Evolutionary conservation across 352 stramenopile genomes (phyloP).

Genomic region (Globisporangium apiculatum): DNA sequence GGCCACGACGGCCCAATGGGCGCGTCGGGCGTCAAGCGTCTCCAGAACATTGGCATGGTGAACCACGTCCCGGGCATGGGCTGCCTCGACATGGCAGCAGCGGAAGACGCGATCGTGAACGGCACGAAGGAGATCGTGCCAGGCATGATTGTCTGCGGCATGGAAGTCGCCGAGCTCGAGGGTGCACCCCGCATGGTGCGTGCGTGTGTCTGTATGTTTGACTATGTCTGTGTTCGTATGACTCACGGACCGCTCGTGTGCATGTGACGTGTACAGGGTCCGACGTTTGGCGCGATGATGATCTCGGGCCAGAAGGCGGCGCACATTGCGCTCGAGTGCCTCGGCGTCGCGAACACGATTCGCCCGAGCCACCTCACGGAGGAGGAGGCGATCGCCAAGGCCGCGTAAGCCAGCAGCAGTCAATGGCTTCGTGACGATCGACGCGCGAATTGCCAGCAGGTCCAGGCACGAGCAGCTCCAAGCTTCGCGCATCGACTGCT

Average conservation of each 20-base stretch:
- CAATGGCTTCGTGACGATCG: too few relatives aligned
- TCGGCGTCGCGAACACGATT: constrained; percentile 54
- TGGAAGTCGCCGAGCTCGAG: constrained; percentile 60
- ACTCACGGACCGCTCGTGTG: neutral
- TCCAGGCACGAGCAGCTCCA: too few relatives aligned
- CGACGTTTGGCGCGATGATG: constrained; percentile 62
- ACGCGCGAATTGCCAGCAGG: too few relatives aligned
- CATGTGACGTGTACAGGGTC: constrained; percentile 17
- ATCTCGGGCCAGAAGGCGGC: constrained; percentile 61
- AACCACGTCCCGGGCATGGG: constrained; percentile 49
- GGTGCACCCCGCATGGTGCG: constrained; percentile 47
- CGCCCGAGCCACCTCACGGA: constrained; percentile 25
- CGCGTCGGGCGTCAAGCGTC: constrained; percentile 52
- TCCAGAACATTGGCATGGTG: constrained; percentile 63
- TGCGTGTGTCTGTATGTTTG: neutral
- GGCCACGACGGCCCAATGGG: constrained; percentile 61
- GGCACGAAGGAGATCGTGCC: constrained; percentile 59
- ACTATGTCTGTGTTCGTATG: neutral
- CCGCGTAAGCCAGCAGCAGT: constrained; percentile 19
- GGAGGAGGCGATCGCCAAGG: constrained; percentile 28
- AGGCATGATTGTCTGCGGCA: constrained; percentile 54
- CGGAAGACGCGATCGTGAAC: constrained; percentile 53
- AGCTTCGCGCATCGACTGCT: too few relatives aligned
- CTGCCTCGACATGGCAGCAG: constrained; percentile 51
- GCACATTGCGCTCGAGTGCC: constrained; percentile 47